These are phyloP conservation scores for Trifolium dubium DNA, from an alignment of 306 rosid species.

Conservation along the genomic window DNA sequence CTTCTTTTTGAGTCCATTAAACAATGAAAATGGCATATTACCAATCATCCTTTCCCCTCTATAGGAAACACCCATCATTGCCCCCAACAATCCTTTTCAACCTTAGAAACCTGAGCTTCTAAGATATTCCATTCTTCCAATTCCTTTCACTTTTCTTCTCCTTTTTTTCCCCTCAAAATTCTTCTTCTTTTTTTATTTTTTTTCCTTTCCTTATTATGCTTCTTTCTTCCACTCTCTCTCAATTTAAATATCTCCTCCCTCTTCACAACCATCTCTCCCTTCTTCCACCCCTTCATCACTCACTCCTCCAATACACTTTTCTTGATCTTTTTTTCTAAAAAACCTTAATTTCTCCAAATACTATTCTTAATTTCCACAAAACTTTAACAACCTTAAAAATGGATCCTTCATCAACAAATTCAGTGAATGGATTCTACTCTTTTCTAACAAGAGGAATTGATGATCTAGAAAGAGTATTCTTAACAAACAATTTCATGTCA, in stretches of 20 bases:
- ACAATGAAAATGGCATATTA: slow-evolving; percentile 96
- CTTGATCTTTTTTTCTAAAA: too few relatives aligned
- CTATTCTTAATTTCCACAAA: too few relatives aligned
- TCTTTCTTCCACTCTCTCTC: slow-evolving; percentile 38
- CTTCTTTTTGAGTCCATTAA: slow-evolving; percentile 69
- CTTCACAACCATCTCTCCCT: slow-evolving; percentile 35
- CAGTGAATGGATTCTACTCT: slow-evolving; percentile 93
- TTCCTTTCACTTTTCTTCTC: slow-evolving; percentile 36
- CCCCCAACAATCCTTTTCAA: slow-evolving; percentile 98
- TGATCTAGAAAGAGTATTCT: slow-evolving; percentile 86
- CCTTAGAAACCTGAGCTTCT: slow-evolving; percentile 96
- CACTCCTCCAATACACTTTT: slow-evolving; percentile 15
- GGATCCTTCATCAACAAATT: slow-evolving; percentile 96
- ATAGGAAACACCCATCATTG: slow-evolving; percentile 99
- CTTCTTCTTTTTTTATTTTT: not conserved
- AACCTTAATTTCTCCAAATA: not conserved
- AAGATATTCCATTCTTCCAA: slow-evolving; percentile 61
- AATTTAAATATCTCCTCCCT: slow-evolving; percentile 59
- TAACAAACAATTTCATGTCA: slow-evolving; percentile 92
- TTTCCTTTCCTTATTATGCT: not conserved
- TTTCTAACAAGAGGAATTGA: slow-evolving; percentile 91
- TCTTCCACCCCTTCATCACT: slow-evolving; percentile 23
- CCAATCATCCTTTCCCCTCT: slow-evolving; percentile 98
- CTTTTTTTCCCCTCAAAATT: not conserved
- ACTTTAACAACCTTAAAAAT: slow-evolving; percentile 44